Evolutionary conservation across 1,139 yeast genomes (phyloP).

Genomic region (Magnusiomyces fungicola): DNA sequence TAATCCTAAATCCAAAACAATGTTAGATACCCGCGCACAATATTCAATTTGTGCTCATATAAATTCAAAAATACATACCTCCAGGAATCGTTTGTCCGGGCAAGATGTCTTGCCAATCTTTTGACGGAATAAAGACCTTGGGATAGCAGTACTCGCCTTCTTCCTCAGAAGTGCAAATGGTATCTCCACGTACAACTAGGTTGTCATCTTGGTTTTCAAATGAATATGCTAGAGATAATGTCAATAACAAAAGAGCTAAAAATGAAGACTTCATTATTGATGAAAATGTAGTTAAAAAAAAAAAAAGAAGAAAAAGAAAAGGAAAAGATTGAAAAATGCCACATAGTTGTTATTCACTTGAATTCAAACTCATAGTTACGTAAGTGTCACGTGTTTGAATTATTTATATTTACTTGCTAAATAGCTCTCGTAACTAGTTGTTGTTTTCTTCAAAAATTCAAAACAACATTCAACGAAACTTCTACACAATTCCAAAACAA

Average conservation of each 20-base stretch:
- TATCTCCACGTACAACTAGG: not conserved
- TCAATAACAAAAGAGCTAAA: not conserved
- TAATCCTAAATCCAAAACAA: constrained; percentile 49
- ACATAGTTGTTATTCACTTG: not conserved
- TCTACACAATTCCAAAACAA: not conserved
- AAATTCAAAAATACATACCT: constrained; percentile 2
- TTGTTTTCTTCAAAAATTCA: not conserved
- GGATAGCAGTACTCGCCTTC: constrained; percentile 23
- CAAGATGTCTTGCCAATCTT: constrained; percentile 60
- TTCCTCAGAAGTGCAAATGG: not conserved
- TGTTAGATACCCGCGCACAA: no score
- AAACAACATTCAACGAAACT: not conserved
- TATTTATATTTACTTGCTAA: no score
- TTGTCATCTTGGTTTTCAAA: not conserved
- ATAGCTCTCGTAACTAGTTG: not conserved
- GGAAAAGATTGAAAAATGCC: not conserved
- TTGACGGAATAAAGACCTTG: constrained; percentile 52
- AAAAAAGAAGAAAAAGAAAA: not conserved
- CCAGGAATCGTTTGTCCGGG: constrained; percentile 63
- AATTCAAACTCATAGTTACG: no score
- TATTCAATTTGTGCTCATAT: not conserved
- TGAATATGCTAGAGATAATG: not conserved
- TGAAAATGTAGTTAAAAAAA: not conserved
- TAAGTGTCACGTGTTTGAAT: not conserved
- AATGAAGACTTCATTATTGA: not conserved